Conservation (phyloP, 2,329 filamentous ascomycete genomes). For the Thelonectria rubi region DNA sequence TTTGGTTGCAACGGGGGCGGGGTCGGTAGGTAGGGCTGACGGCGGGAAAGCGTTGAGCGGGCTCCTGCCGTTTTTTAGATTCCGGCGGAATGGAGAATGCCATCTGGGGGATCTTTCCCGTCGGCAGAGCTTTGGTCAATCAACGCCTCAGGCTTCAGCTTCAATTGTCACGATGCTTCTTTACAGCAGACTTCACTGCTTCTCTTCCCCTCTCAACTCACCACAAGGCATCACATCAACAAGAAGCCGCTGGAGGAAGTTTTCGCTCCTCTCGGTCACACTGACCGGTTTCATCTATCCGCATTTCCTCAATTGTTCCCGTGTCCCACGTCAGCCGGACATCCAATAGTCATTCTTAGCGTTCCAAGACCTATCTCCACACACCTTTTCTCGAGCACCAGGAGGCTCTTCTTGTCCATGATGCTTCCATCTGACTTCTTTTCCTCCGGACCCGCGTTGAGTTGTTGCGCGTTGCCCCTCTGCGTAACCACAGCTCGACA, state of each 20-base stretch:
- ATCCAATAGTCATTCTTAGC: background rate
- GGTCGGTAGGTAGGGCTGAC: background rate
- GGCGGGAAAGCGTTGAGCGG: background rate
- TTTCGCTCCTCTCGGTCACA: background rate
- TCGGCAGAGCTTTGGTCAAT: background rate
- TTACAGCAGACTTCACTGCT: background rate
- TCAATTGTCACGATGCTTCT: too few relatives aligned
- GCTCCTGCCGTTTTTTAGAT: background rate
- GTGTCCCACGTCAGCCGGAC: conserved; percentile 20
- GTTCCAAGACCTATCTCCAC: conserved; percentile 11
- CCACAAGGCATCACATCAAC: background rate
- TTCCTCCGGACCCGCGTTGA: background rate
- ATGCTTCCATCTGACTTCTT: conserved; percentile 23
- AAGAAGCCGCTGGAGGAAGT: background rate
- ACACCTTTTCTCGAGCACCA: conserved; percentile 8
- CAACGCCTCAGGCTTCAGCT: background rate
- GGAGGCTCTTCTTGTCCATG: conserved; percentile 8
- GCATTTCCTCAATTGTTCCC: background rate
- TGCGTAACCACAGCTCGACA: background rate
- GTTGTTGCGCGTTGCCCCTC: background rate
- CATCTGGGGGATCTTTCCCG: background rate
- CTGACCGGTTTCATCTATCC: background rate
- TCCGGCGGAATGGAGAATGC: background rate
- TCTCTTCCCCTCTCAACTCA: background rate
- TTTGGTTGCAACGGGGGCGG: background rate